Conservation (phyloP, 768 basidiomycete species). For the Roridomyces roridus region DNA sequence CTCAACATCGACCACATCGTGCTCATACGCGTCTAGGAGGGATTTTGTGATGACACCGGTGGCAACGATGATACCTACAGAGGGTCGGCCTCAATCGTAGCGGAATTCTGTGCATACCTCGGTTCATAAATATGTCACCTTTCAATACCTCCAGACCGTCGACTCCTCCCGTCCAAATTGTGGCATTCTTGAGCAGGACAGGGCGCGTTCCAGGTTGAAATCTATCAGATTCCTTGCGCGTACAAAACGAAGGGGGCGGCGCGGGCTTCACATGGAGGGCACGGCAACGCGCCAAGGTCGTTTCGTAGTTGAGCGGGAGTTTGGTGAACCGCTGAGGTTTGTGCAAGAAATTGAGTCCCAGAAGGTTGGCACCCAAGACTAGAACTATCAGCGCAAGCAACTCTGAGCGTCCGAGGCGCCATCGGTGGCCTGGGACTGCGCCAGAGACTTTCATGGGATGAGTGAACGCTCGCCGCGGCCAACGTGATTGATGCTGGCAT, state of each 20-base stretch:
- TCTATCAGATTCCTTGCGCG: conserved; percentile 59
- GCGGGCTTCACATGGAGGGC: conserved; percentile 52
- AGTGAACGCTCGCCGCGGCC: too few species aligned
- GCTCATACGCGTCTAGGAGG: conserved; percentile 9
- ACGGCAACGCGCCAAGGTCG: conserved; percentile 59
- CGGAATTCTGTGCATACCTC: conserved; percentile 35
- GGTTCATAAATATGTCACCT: conserved; percentile 66
- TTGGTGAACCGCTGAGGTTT: neutral
- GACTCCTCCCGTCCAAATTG: conserved; percentile 62
- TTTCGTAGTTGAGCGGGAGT: conserved; percentile 39
- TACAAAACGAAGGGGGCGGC: conserved; percentile 48
- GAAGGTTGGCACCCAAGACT: conserved; percentile 10
- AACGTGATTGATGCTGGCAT: too few species aligned
- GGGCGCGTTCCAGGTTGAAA: conserved; percentile 66
- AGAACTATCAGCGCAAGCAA: conserved; percentile 8
- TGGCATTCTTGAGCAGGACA: conserved; percentile 74
- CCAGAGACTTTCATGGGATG: too few species aligned
- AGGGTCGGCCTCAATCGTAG: too few species aligned
- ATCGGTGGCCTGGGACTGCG: too few species aligned
- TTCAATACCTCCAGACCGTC: conserved; percentile 61
- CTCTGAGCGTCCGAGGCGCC: neutral
- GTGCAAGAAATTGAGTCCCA: conserved; percentile 4
- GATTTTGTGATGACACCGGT: conserved; percentile 52
- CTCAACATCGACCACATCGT: conserved; percentile 14
- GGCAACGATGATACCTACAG: conserved; percentile 46